Evolutionary conservation across 2,329 filamentous ascomycete genomes (phyloP), one percentile per base, ranked within the genome.

Genomic region (Alternaria sp.): DNA sequence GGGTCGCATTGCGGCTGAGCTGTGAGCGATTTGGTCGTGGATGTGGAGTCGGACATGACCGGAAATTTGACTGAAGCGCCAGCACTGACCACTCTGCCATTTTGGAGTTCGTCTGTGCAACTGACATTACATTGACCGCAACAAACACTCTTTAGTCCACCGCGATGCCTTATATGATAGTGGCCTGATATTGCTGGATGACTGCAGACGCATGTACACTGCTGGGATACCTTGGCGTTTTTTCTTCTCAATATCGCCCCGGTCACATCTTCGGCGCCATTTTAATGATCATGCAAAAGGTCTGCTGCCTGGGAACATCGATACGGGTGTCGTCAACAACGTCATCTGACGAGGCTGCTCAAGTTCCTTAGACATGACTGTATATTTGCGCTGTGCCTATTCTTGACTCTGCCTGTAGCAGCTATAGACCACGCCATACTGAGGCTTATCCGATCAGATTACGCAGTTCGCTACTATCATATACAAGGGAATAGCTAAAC

Each of bases 1-100:
- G 65, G 63, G 46, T 62, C 56, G 61, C 53, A 50, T 62, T 43
- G 68, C 63, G 64, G 71, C 71, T 72, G 66, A 67, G 71, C 65
- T 58, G 62, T 53, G 57, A 65, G 53, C 23, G 56, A 53, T 61
- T 62, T 59, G 55, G 57, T 58, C 23, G 5, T 40, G 36, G 36
- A 44, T 54, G 46, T 54, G 59, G 44, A 59, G 51, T 61, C 59
- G 59, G 59, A 46, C 36, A 44, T 52, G 28, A 28, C 51, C 43
- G 60, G 46, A 54, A 30, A 57, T 26, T 53, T 52, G 58, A 45
- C 54, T 62, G 54, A 45, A 25, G 61, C 45, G 44, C 65, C 21
- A 53, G 60, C 56, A 49, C 46, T 50, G 52, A 32, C 52, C 51
- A 32, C 25, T 9, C 36, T 30, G 50, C 43, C 51, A 60, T 54